These are phyloP conservation scores for Cercospora sp. DNA, from an alignment of 2,329 filamentous ascomycete species.

Conservation along the genomic window DNA sequence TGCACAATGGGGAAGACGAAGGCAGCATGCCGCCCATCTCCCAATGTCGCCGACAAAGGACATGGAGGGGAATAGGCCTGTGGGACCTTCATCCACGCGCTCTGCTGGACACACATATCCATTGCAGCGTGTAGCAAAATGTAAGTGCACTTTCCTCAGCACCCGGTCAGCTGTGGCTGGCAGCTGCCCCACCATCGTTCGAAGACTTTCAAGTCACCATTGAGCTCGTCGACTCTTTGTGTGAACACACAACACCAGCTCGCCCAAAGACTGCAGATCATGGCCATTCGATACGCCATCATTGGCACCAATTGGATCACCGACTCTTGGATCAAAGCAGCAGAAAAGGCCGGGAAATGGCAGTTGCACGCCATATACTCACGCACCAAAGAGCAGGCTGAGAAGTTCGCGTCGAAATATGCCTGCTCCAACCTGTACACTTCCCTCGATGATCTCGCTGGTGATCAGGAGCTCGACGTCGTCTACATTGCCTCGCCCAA, in stretches of 20 bases:
- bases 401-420: conserved; percentile 48
- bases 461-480: conserved; percentile 43
- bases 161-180: background rate
- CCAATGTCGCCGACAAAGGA: background rate
- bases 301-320: conserved; percentile 55
- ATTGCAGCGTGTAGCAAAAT: background rate
- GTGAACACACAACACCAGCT: background rate
- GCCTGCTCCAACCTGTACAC: conserved; percentile 42
- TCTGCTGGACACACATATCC: background rate
- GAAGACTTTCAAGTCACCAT: background rate
- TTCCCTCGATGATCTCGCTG: conserved; percentile 43
- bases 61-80: background rate
- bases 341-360: conserved; percentile 48
- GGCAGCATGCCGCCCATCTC: background rate
- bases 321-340: conserved; percentile 48
- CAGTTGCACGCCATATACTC: conserved; percentile 51
- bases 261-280: background rate
- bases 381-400: conserved; percentile 46
- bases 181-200: background rate
- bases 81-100: background rate
- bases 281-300: conserved; percentile 46
- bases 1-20: background rate
- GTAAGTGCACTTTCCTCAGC: background rate
- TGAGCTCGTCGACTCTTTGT: background rate
- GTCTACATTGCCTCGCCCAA: conserved; percentile 55